Conservation (phyloP, 140 eudicot species). For the Cichorium intybus region DNA sequence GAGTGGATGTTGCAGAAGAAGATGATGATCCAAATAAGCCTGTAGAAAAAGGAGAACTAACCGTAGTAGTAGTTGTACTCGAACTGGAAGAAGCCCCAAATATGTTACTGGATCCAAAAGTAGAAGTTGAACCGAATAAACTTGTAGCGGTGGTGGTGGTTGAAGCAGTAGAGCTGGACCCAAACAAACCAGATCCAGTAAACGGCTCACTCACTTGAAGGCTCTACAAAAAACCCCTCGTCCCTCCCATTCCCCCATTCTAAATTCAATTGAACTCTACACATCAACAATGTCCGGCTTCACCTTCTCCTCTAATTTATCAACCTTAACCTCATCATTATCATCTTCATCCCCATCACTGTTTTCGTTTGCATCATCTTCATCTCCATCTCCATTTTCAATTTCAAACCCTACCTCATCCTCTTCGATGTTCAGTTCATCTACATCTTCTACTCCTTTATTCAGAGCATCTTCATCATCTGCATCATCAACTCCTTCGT, state of each 20-base stretch:
- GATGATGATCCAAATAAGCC: constrained; percentile 32
- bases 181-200: constrained; percentile 35
- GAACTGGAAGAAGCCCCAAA: constrained; percentile 28
- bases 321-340: constrained; percentile 14
- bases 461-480: constrained; percentile 41
- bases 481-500: constrained; percentile 32
- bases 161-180: constrained; percentile 17
- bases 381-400: constrained; percentile 29
- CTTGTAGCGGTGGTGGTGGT: constrained; percentile 18
- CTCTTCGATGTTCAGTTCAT: constrained; percentile 31
- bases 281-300: constrained; percentile 48
- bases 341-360: constrained; percentile 31
- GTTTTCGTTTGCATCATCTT: constrained; percentile 22
- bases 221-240: constrained; percentile 33
- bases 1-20: constrained; percentile 17
- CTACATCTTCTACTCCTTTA: constrained; percentile 35
- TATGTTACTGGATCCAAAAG: constrained; percentile 16
- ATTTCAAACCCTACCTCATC: constrained; percentile 41
- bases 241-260: constrained; percentile 19
- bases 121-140: constrained; percentile 30
- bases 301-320: constrained; percentile 32
- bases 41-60: constrained; percentile 17
- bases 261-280: constrained; percentile 9
- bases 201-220: no score
- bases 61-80: constrained; percentile 6